Percentiles rank a stretch among this genome's conserved stretches.
Evolutionary conservation across 2,329 filamentous ascomycete species (phyloP).

Genomic region (Colletotrichum costaricense): DNA sequence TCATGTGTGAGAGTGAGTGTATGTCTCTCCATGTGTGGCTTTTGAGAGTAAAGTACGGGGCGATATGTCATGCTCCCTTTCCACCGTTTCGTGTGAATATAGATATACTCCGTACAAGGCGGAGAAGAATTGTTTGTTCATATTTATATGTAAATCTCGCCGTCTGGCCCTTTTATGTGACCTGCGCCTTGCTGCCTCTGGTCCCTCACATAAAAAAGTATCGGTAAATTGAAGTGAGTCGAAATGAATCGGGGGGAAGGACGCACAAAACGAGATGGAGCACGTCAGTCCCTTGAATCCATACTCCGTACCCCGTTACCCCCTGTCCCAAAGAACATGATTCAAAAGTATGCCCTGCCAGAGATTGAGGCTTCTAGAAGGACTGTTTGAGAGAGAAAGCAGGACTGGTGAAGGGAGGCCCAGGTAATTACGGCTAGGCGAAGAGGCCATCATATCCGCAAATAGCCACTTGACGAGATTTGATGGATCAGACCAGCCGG

Average conservation of each 20-base stretch:
- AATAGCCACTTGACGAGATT: slow-evolving; percentile 34
- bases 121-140: background rate
- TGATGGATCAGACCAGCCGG: slow-evolving; percentile 25
- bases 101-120: background rate
- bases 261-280: slow-evolving; percentile 15
- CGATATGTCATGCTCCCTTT: background rate
- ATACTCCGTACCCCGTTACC: background rate
- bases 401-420: background rate
- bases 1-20: background rate
- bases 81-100: background rate
- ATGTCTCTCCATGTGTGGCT: background rate
- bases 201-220: background rate
- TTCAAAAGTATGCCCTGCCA: background rate
- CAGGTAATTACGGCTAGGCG: slow-evolving; percentile 27
- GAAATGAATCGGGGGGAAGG: background rate
- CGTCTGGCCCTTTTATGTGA: background rate
- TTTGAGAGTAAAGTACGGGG: background rate
- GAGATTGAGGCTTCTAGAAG: slow-evolving; percentile 12
- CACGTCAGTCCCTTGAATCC: slow-evolving; percentile 1
- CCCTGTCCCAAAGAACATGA: background rate
- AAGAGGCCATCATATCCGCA: slow-evolving; percentile 33
- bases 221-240: background rate
- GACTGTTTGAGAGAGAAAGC: background rate
- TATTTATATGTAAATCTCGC: background rate
- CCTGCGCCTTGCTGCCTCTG: background rate